A percentile compares a stretch with the other conserved stretches of the same genome.
Conservation (phyloP, 495 filamentous ascomycete genomes). For the Podospora sp. region DNA sequence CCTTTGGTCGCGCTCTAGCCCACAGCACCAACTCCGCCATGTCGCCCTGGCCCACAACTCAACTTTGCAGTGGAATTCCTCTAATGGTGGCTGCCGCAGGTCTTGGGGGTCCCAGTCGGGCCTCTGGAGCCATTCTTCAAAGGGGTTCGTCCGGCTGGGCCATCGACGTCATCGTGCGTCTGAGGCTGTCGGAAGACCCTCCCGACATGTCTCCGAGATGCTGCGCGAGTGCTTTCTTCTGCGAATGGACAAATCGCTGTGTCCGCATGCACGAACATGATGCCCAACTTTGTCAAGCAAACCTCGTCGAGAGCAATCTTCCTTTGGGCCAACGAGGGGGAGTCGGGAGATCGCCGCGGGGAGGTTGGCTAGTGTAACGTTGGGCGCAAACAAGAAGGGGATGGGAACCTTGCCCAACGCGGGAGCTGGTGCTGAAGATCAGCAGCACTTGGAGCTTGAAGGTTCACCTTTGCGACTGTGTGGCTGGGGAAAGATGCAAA, state of each 20-base stretch:
- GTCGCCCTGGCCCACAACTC: neutral
- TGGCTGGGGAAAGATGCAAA: neutral
- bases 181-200: neutral
- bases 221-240: neutral
- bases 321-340: neutral
- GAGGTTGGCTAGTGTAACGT: neutral
- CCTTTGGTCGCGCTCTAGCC: no score
- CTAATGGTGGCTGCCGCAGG: conserved; percentile 1
- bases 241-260: neutral
- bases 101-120: conserved; percentile 7
- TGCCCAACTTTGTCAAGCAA: neutral
- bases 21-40: no score
- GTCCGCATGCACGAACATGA: neutral
- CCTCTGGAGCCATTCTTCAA: neutral
- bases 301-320: no score
- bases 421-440: neutral
- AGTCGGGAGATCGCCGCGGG: neutral
- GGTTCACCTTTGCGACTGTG: neutral
- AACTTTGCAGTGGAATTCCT: neutral
- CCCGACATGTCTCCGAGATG: neutral
- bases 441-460: no score
- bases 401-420: neutral
- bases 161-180: conserved; percentile 15
- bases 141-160: neutral
- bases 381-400: neutral